Evolutionary conservation across 768 basidiomycete species (phyloP), one percentile per base, ranked within the genome.

Genomic region (Agaricus blazei): DNA sequence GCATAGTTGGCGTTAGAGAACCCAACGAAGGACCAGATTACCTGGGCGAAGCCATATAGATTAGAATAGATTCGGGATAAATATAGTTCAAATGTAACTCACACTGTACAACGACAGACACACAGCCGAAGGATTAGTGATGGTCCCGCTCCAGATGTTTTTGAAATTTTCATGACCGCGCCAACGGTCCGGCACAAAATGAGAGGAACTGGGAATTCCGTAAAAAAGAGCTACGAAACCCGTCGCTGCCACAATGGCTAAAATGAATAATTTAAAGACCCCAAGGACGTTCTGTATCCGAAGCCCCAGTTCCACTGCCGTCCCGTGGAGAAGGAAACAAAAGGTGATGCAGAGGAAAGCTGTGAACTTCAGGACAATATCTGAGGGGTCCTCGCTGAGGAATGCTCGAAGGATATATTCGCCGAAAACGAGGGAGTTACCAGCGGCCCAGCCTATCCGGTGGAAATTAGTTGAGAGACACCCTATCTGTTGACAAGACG

Each of bases 1-100:
- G 81, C 83, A 60, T 87, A 88, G 63, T 88, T 87, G 29, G 79
- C 83, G 59, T 84, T 86, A 31, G 77, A 80, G 65, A 82, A 88
- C 0, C 87, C 87, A 37, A 76, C 72, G 62, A 77, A 86, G 2
- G 74, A 73, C 70, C 71, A 70, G 37, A 73, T 57, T 68, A 80
- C 81, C 79, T 82, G 54, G 4, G 9, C n/a, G n/a, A n/a, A n/a
- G n/a, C n/a, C n/a, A n/a, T n/a, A n/a, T 24, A 11, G 24, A 38
- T 41, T 31, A 23, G n/a, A n/a, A 15, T 26, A 31, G 36, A 31
- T 24, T 27, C 38, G 19, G 29, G 42, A 29, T 34, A 24, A 3
- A 19, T 3, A 3, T 14, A 26, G 23, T 29, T 45, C n/a, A 31
- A 45, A 26, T 23, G 26, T 31, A 34, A 59, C 67, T 4, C 53